A percentile compares a stretch with the other conserved stretches of the same genome.
Conservation (phyloP, 2,329 filamentous ascomycete species). For the Sporothrix luriei region DNA sequence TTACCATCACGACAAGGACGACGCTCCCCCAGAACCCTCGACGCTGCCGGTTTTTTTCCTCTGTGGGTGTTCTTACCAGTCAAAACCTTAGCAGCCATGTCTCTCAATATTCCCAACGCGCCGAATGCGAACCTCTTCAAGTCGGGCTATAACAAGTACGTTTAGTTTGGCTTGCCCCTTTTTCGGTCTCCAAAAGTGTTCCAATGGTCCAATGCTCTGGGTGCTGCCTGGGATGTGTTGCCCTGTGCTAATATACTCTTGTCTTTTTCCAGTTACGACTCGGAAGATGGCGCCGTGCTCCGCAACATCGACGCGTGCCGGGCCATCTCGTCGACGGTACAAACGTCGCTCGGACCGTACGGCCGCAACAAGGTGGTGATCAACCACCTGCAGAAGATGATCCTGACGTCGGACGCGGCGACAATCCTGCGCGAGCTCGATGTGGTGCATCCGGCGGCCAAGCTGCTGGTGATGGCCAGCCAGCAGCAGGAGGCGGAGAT, state of each 20-base stretch:
- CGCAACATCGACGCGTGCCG: constrained; percentile 99
- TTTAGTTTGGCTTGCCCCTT: constrained; percentile 36
- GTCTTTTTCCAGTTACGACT: constrained; percentile 75
- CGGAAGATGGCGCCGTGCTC: constrained; percentile 97
- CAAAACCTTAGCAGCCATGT: constrained; percentile 62
- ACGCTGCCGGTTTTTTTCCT: not conserved
- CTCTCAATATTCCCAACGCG: constrained; percentile 91
- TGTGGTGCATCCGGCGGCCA: constrained; percentile 96
- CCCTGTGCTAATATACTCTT: no score
- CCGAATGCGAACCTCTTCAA: constrained; percentile 95
- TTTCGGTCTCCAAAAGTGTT: constrained; percentile 24
- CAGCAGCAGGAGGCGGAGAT: constrained; percentile 99
- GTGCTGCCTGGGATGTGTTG: not conserved
- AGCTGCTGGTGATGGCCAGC: constrained; percentile 96
- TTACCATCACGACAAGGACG: constrained; percentile 20
- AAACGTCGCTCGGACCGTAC: constrained; percentile 95
- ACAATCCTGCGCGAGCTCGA: constrained; percentile 97
- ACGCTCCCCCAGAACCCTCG: constrained; percentile 1
- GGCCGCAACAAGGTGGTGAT: constrained; percentile 99
- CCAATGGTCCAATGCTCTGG: not conserved
- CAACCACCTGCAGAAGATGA: constrained; percentile 99
- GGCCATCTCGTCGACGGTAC: constrained; percentile 91
- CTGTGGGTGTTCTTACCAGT: not conserved
- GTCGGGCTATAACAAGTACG: constrained; percentile 91
- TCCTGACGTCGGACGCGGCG: constrained; percentile 94